Evolutionary conservation across 306 rosid genomes (phyloP).

Genomic region (Begonia loranthoides): DNA sequence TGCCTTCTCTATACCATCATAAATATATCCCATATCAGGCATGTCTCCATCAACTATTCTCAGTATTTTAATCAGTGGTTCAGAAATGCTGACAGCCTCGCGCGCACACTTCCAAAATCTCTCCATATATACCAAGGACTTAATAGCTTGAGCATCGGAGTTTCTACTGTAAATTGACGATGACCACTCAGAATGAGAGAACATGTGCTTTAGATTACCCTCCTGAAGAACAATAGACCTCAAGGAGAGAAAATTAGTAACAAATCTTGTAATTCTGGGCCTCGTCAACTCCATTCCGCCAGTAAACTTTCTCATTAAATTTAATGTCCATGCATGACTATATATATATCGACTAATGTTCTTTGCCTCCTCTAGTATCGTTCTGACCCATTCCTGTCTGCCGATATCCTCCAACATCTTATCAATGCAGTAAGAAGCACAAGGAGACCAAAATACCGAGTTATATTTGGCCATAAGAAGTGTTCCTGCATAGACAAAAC

Average conservation of each 20-base stretch:
- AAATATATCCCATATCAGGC: conserved; percentile 62
- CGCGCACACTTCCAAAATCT: conserved; percentile 58
- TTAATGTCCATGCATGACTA: conserved; percentile 38
- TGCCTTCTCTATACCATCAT: conserved; percentile 49
- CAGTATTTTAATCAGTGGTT: conserved; percentile 44
- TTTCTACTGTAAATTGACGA: conserved; percentile 35
- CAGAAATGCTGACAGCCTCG: conserved; percentile 53
- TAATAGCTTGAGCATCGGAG: conserved; percentile 35
- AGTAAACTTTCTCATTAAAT: conserved; percentile 43
- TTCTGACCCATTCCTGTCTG: conserved; percentile 46
- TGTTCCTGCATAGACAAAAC: conserved; percentile 43
- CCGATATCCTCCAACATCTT: conserved; percentile 57
- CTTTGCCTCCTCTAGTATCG: conserved; percentile 51
- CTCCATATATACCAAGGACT: conserved; percentile 32
- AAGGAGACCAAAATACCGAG: conserved; percentile 72
- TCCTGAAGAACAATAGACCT: conserved; percentile 47
- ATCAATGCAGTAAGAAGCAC: conserved; percentile 45
- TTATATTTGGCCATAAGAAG: conserved; percentile 49
- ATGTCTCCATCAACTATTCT: conserved; percentile 64
- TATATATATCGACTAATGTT: conserved; percentile 33
- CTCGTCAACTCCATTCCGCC: conserved; percentile 48
- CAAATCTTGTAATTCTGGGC: conserved; percentile 38
- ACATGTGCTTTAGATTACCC: conserved; percentile 53
- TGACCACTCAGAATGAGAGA: conserved; percentile 47
- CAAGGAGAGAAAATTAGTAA: conserved; percentile 46